phyloP scores from a whole-genome alignment of 2,329 filamentous ascomycete species.

The Microsporum ferrugineum region DNA sequence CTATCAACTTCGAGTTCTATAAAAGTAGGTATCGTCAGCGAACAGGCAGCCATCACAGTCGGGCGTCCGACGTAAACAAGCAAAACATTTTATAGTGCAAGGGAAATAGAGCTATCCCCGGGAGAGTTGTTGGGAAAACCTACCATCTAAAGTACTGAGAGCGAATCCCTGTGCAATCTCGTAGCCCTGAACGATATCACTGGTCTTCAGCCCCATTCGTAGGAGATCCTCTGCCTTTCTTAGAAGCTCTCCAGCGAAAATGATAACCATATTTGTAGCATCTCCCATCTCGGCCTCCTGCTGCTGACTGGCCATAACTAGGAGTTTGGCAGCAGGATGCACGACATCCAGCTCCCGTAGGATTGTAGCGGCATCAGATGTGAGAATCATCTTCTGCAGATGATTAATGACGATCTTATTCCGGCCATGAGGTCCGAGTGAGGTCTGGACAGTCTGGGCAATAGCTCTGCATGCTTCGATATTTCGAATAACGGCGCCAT shows the following conservation, averaged over 20 bases:
- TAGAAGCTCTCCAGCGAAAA: slow-evolving; percentile 86
- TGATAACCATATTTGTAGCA: slow-evolving; percentile 92
- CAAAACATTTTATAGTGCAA: not conserved
- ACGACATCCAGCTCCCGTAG: slow-evolving; percentile 95
- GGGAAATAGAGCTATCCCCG: too few species aligned
- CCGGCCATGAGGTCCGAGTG: slow-evolving; percentile 88
- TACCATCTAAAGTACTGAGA: slow-evolving; percentile 67
- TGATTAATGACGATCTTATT: slow-evolving; percentile 99
- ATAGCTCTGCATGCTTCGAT: slow-evolving; percentile 98
- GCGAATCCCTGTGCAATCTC: slow-evolving; percentile 88
- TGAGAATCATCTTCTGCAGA: slow-evolving; percentile 98
- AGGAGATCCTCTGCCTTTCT: slow-evolving; percentile 95
- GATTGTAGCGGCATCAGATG: slow-evolving; percentile 94
- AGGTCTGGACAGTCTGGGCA: slow-evolving; percentile 90
- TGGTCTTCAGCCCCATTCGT: slow-evolving; percentile 95
- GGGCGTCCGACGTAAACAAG: not conserved
- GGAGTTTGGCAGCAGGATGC: slow-evolving; percentile 89
- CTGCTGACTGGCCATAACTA: slow-evolving; percentile 98
- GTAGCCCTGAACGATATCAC: slow-evolving; percentile 90
- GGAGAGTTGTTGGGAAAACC: slow-evolving; percentile 12
- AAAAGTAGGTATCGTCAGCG: not conserved
- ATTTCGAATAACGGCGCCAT: slow-evolving; percentile 95
- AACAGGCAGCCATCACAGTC: slow-evolving; percentile 9
- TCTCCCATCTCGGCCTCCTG: slow-evolving; percentile 99
- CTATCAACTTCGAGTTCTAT: slow-evolving; percentile 77